Percentiles rank a stretch among this genome's conserved stretches.
Evolutionary conservation across 352 stramenopile genomes (phyloP).

Genomic region (Phytophthora boehmeriae): DNA sequence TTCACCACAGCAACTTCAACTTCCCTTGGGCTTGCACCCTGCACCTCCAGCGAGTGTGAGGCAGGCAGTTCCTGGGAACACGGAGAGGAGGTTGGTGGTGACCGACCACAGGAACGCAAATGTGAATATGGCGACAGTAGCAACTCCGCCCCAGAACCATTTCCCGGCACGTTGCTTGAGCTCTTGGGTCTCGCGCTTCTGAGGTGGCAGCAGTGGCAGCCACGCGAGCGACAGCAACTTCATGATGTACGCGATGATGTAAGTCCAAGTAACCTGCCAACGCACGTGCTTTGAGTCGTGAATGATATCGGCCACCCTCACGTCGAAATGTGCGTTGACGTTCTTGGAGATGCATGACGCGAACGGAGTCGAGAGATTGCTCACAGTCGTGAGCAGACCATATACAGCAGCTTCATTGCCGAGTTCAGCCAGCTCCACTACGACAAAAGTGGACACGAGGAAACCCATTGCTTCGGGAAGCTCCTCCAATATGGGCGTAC

Average conservation of each 20-base stretch:
- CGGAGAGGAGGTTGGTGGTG: constrained; percentile 56
- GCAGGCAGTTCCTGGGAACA: constrained; percentile 64
- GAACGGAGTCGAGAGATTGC: constrained; percentile 51
- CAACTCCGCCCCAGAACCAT: constrained; percentile 43
- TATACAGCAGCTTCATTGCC: constrained; percentile 67
- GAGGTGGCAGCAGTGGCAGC: constrained; percentile 58
- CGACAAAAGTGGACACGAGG: constrained; percentile 60
- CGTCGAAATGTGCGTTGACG: constrained; percentile 42
- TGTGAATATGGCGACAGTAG: constrained; percentile 37
- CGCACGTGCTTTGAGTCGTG: constrained; percentile 43
- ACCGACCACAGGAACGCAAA: constrained; percentile 68
- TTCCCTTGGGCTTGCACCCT: constrained; percentile 40
- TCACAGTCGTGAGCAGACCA: constrained; percentile 57
- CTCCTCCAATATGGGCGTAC: constrained; percentile 49
- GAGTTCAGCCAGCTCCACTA: constrained; percentile 61
- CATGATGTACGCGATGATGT: constrained; percentile 58
- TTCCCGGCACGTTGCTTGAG: constrained; percentile 42
- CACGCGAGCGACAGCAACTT: constrained; percentile 52
- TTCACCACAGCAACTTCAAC: constrained; percentile 23
- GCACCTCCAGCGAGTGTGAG: constrained; percentile 57
- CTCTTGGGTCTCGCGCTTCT: constrained; percentile 59
- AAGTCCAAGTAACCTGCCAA: constrained; percentile 38
- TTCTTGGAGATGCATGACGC: constrained; percentile 49
- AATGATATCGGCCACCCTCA: constrained; percentile 41
- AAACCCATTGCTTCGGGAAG: constrained; percentile 55